phyloP scores from a whole-genome alignment of 1,139 yeast species.

The Saccharomyces pastorianus region DNA sequence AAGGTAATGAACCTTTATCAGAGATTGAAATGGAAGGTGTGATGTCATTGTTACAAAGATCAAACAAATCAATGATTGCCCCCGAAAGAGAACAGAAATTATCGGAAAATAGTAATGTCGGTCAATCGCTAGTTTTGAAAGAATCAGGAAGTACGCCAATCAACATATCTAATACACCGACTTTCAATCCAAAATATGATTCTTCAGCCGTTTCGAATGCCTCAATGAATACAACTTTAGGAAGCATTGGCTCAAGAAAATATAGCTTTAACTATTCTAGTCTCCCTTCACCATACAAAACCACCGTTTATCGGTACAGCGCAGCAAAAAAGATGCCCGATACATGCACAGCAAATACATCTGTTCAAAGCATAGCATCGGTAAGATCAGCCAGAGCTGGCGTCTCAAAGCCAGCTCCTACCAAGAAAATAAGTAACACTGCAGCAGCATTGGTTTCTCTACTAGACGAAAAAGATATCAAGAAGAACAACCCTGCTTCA shows the following conservation, averaged over 20 bases:
- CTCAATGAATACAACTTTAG: slow-evolving; percentile 15
- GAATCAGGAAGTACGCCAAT: slow-evolving; percentile 10
- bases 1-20: slow-evolving; percentile 68
- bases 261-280: slow-evolving; percentile 53
- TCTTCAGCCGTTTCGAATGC: slow-evolving; percentile 5
- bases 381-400: not conserved
- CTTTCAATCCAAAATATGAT: slow-evolving; percentile 32
- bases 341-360: slow-evolving; percentile 7
- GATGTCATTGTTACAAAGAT: slow-evolving; percentile 45
- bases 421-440: slow-evolving; percentile 46
- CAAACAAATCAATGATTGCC: slow-evolving; percentile 13
- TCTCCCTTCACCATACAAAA: slow-evolving; percentile 57
- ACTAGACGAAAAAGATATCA: slow-evolving; percentile 39
- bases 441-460: slow-evolving; percentile 60
- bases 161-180: slow-evolving; percentile 25
- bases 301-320: slow-evolving; percentile 33
- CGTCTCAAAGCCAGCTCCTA: slow-evolving; percentile 5
- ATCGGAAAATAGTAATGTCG: not conserved
- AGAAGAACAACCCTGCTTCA: slow-evolving; percentile 16
- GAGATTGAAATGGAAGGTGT: slow-evolving; percentile 84
- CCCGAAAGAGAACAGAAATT: not conserved
- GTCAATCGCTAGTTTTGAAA: slow-evolving; percentile 13
- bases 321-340: slow-evolving; percentile 10
- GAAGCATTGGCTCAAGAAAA: slow-evolving; percentile 24
- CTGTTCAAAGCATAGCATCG: not conserved